Percentiles rank a stretch among this genome's conserved stretches.
These are phyloP conservation scores for Jackrogersella minutella DNA, from an alignment of 495 filamentous ascomycete species.

Conservation along the genomic window DNA sequence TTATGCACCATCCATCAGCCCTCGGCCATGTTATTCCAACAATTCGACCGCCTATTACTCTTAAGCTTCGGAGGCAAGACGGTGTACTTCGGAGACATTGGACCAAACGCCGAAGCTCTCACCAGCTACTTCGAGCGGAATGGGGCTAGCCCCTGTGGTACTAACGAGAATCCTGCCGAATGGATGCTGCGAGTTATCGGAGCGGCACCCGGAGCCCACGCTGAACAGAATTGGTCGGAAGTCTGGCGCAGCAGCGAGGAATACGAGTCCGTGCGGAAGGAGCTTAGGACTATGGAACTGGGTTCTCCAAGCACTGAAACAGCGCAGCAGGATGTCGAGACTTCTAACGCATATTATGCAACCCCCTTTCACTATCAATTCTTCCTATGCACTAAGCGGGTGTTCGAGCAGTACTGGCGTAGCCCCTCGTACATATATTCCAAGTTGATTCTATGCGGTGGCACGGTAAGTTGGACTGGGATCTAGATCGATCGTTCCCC, in stretches of 20 bases:
- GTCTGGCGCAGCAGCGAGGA: constrained; percentile 81
- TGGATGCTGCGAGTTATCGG: constrained; percentile 94
- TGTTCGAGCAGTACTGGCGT: constrained; percentile 91
- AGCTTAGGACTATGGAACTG: constrained; percentile 69
- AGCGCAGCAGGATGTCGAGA: constrained; percentile 51
- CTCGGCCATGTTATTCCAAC: constrained; percentile 71
- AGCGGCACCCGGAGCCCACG: constrained; percentile 77
- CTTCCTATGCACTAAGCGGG: constrained; percentile 61
- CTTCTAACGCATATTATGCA: constrained; percentile 49
- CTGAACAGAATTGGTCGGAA: constrained; percentile 79
- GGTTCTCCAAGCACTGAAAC: constrained; percentile 41
- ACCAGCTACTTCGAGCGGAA: constrained; percentile 61
- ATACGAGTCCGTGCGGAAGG: constrained; percentile 66
- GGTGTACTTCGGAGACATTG: constrained; percentile 62
- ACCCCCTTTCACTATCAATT: constrained; percentile 65
- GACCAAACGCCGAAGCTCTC: constrained; percentile 41
- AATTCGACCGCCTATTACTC: constrained; percentile 60
- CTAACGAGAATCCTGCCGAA: constrained; percentile 65
- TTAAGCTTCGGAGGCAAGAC: constrained; percentile 62
- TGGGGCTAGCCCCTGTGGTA: constrained; percentile 55
- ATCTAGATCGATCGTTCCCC: not conserved
- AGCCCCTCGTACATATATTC: constrained; percentile 85
- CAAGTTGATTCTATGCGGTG: constrained; percentile 64
- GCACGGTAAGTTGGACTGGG: constrained; percentile 46
- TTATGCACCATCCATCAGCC: constrained; percentile 95